These are phyloP conservation scores for Carex arenaria DNA, from an alignment of 202 grass and related monocot species.

Conservation along the genomic window DNA sequence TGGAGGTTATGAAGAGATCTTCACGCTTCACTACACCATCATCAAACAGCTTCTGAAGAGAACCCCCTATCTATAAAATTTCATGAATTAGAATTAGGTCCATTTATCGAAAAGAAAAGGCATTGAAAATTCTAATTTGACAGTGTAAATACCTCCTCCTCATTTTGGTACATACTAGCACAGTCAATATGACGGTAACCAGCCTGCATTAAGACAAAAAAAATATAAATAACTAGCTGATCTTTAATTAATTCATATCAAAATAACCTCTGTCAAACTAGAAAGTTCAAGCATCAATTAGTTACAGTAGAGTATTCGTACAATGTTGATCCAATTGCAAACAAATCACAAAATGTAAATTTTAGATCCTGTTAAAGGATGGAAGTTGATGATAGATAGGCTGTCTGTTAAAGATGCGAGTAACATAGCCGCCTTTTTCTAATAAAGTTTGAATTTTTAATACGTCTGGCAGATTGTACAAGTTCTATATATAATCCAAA, in stretches of 20 bases:
- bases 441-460: too few species aligned
- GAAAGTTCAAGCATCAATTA: not conserved
- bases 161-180: conserved; percentile 51
- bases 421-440: too few species aligned
- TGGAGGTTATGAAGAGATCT: conserved; percentile 91
- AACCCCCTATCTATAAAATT: conserved; percentile 47
- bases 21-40: conserved; percentile 74
- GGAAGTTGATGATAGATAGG: too few species aligned
- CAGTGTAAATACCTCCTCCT: conserved; percentile 45
- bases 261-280: not conserved
- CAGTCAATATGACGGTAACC: conserved; percentile 85
- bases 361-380: too few species aligned
- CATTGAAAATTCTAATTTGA: not conserved
- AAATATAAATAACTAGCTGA: not conserved
- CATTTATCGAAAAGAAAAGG: not conserved
- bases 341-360: too few species aligned
- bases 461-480: too few species aligned
- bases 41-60: conserved; percentile 64
- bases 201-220: conserved; percentile 35
- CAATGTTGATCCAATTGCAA: too few species aligned
- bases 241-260: not conserved
- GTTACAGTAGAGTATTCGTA: too few species aligned
- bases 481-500: too few species aligned
- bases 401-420: too few species aligned
- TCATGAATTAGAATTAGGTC: not conserved